Percentiles rank a stretch among this genome's conserved stretches.
phyloP scores from a whole-genome alignment of 164 flowering plant genomes.

The Liriodendron chinense region DNA sequence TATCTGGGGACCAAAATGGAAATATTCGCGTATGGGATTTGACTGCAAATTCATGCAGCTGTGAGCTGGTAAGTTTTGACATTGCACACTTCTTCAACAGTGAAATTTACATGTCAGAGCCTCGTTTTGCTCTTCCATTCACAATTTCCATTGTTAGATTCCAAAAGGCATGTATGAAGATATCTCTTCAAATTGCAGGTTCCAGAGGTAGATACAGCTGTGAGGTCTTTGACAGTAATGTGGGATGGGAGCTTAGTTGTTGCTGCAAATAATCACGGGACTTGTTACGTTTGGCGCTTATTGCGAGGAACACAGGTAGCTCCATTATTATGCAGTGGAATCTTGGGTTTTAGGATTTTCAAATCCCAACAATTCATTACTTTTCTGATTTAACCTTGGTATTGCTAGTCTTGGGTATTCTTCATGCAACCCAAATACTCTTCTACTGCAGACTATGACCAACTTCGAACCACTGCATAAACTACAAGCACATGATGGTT shows the following conservation, averaged over 20 bases:
- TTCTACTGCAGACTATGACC: conserved; percentile 78
- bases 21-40: conserved; percentile 99
- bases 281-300: conserved; percentile 98
- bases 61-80: conserved; percentile 75
- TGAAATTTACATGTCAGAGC: not conserved
- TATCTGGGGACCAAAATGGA: conserved; percentile 99
- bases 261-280: conserved; percentile 94
- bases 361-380: not conserved
- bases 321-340: not conserved
- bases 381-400: conserved; percentile 4
- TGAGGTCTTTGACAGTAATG: conserved; percentile 92
- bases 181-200: conserved; percentile 44
- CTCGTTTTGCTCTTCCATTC: not conserved
- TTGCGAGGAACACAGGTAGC: conserved; percentile 75
- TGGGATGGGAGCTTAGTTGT: conserved; percentile 99
- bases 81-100: not conserved
- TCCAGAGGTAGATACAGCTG: conserved; percentile 98
- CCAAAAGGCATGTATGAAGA: not conserved
- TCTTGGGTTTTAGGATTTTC: not conserved
- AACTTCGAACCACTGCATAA: conserved; percentile 96
- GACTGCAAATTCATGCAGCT: conserved; percentile 97
- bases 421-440: not conserved
- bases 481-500: conserved; percentile 84
- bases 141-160: not conserved
- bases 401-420: not conserved